Percentiles rank a stretch among this genome's conserved stretches.
Conservation (phyloP, 2,329 filamentous ascomycete genomes). For the Penicillium sp. region DNA sequence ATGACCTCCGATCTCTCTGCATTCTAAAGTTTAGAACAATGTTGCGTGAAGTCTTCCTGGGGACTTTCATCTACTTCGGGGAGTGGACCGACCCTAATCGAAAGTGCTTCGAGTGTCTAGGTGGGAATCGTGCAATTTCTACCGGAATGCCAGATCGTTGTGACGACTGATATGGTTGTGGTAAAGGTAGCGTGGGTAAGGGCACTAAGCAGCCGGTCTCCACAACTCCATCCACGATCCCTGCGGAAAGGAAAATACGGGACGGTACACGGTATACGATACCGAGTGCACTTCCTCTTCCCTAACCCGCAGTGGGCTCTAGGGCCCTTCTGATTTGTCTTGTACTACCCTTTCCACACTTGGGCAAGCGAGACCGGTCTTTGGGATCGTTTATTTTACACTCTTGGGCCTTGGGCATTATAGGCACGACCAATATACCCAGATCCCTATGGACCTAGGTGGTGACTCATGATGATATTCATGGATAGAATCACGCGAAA, state of each 20-base stretch:
- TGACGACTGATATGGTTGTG: slow-evolving; percentile 17
- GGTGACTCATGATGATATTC: background rate
- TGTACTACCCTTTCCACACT: slow-evolving; percentile 3
- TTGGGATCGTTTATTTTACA: background rate
- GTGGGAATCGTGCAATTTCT: background rate
- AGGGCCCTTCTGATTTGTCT: slow-evolving; percentile 2
- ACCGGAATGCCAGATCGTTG: slow-evolving; percentile 1
- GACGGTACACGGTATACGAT: background rate
- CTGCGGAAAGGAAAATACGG: slow-evolving; percentile 13
- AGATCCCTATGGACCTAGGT: no score
- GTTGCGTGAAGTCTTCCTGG: slow-evolving; percentile 13
- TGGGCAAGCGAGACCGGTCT: slow-evolving; percentile 1
- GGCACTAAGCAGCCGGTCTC: slow-evolving; percentile 17
- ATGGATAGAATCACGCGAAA: background rate
- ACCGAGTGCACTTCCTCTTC: background rate
- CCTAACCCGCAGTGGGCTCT: background rate
- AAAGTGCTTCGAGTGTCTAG: background rate
- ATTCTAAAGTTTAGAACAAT: slow-evolving; percentile 3
- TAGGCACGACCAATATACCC: background rate
- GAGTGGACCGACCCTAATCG: background rate
- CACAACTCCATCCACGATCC: slow-evolving; percentile 19
- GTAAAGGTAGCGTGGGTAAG: slow-evolving; percentile 13
- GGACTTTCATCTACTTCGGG: background rate
- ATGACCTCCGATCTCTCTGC: background rate
- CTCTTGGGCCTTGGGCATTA: background rate